A percentile compares a stretch with the other conserved stretches of the same genome.
These are phyloP conservation scores for Actinomortierella wolfii DNA, from an alignment of 371 early-diverging fungal species.

Conservation along the genomic window DNA sequence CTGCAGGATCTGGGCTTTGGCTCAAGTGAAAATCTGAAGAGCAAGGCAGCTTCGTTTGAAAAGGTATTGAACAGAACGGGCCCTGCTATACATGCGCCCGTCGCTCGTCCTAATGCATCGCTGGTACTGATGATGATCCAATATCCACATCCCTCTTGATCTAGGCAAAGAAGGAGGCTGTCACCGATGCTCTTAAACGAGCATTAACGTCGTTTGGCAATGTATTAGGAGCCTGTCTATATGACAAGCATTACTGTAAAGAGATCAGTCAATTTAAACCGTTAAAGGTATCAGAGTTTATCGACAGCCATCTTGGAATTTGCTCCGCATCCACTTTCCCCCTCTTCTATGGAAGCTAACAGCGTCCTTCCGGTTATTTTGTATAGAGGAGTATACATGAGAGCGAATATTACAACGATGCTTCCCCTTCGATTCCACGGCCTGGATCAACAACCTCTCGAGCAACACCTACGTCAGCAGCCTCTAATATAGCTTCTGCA, in stretches of 20 bases:
- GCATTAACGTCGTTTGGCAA: constrained; percentile 95
- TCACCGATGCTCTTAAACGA: constrained; percentile 96
- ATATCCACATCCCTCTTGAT: background rate
- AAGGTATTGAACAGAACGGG: constrained; percentile 57
- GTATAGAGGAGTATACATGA: background rate
- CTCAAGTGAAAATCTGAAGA: constrained; percentile 78
- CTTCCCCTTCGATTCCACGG: too few relatives aligned
- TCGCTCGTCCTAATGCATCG: too few relatives aligned
- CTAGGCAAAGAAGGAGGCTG: constrained; percentile 94
- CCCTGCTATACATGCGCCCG: background rate
- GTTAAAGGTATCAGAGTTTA: background rate
- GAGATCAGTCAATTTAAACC: constrained; percentile 47
- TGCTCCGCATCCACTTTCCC: background rate
- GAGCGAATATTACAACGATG: too few relatives aligned
- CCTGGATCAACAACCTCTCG: too few relatives aligned
- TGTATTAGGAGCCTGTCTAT: constrained; percentile 93
- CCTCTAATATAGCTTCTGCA: too few relatives aligned
- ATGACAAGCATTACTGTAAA: constrained; percentile 87
- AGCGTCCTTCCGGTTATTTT: background rate
- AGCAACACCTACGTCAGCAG: too few relatives aligned
- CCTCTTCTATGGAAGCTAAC: background rate
- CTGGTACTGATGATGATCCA: background rate
- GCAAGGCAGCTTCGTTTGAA: constrained; percentile 86
- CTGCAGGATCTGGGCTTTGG: constrained; percentile 89
- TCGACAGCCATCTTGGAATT: background rate